Evolutionary conservation across 2,329 filamentous ascomycete species (phyloP), one percentile per base, ranked within the genome.

Genomic region (Sclerotinia subarctica): DNA sequence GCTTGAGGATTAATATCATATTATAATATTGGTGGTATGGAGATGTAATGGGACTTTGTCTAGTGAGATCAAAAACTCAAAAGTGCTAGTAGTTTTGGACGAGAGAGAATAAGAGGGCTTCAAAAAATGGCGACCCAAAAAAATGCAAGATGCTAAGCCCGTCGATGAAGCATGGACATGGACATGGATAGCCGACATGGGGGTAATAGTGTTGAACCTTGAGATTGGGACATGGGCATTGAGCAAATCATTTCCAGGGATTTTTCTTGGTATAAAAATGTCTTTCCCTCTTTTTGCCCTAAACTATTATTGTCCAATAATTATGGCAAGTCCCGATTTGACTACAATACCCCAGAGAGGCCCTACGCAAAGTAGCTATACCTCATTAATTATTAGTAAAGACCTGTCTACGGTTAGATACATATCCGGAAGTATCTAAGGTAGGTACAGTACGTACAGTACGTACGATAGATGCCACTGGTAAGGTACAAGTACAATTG

Each of bases 121-220:
- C 21, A 35, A 60, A 54, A 54, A 62, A 62, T 51, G 46, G 47
- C 8, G 59, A 62, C 59, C 46, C 59, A 62, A 32, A 47, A 51
- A 51, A 51, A 51, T 51, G 29, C 46, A 62, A 51, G 59, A 62
- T 62, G 59, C 59, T 62, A 51, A 62, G 59, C 59, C 59, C 59
- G 59, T 46, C 47, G 29, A 62, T 62, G 59, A n/a, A 57, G 53
- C 53, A 57, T 42, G 32, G 32, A 62, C 59, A 62, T 62, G 59
- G 15, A 32, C 51, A 53, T 32, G 51, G 35, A 51, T 51, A 26
- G 24, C 15, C 6, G n/a, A 51, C 46, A 62, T 49, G 47, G 47
- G 59, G 59, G 38, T 35, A 24, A 29, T 29, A 17, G 44, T 21
- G 54, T 38, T 42, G 35, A 58, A 42, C 35, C 56, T 58, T 58